Evolutionary conservation across 805 yeast species (phyloP), one percentile per base, ranked within the genome.

Genomic region (Starmerella gropengiesseri): DNA sequence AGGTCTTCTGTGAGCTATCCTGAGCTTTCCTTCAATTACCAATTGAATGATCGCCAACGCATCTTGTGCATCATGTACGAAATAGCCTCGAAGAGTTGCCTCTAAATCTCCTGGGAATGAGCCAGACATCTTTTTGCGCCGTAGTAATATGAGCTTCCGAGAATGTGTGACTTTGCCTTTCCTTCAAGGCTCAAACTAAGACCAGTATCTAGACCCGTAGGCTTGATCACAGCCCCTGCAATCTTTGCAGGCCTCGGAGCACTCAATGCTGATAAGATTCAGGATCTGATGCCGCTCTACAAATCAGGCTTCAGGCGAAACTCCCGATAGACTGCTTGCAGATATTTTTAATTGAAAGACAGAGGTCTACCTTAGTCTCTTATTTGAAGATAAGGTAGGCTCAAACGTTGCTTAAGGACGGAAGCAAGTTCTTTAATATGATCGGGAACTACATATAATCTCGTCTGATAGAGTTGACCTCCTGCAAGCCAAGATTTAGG

Each of bases 1-100:
- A 0, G 94, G 95, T 41, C 97, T 68, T 42, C 94, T 71, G 13
- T 78, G 72, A 1, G 84, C 81, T 11, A 77, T 67, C 11, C 68
- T 68, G 11, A 86, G 64, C 37, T 66, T 67, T 20, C 77, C 75
- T 41, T 74, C 72, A 20, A 84, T 57, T 8, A 79, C 77, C n/a
- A 84, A 87, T 56, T 87, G 94, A 36, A 87, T 73, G 6, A 87
- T 70, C 4, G 83, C 59, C 37, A 87, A 65, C 1, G 95, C 95
- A 58, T 87, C 96, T 45, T 74, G 74, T 18, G 93, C 82, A 23
- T 85, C 75, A 13, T 80, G 81, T 32, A 87, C 79, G 55, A 78
- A 85, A 18, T 47, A 47, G 4, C 95, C 91, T 41, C 63, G 62
- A 57, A 72, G 81, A 3, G 87, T 77, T 3, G 91, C 84, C 13